Percentiles rank a stretch among this genome's conserved stretches.
Evolutionary conservation across 129 eudicot genomes (phyloP).

Genomic region (sunflower (Helianthus annuus)): DNA sequence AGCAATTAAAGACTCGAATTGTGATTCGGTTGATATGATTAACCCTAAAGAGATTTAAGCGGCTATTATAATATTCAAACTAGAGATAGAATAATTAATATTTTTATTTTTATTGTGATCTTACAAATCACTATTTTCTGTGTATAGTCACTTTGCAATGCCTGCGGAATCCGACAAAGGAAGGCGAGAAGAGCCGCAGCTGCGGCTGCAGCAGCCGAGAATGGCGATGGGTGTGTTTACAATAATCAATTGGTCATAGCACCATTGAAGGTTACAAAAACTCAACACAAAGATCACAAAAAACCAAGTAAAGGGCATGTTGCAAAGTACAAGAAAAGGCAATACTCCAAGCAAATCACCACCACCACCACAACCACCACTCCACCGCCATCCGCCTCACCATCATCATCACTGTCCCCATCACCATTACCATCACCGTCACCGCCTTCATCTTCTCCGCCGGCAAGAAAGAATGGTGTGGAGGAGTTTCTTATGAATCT

Average conservation of each 20-base stretch:
- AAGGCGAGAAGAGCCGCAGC: slow-evolving; percentile 58
- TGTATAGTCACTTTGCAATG: slow-evolving; percentile 60
- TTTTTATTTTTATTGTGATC: background rate
- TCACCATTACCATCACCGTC: background rate
- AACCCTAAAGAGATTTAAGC: background rate
- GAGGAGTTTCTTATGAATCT: slow-evolving; percentile 43
- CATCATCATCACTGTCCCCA: slow-evolving; percentile 2
- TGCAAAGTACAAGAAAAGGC: slow-evolving; percentile 32
- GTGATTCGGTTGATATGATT: background rate
- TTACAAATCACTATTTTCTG: background rate
- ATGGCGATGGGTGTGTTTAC: background rate
- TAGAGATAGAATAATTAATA: background rate
- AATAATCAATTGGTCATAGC: slow-evolving; percentile 14
- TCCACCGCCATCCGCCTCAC: background rate
- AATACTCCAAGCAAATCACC: slow-evolving; percentile 23
- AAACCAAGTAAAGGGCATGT: slow-evolving; percentile 27
- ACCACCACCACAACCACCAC: background rate
- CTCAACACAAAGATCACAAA: slow-evolving; percentile 28
- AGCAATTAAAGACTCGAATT: background rate
- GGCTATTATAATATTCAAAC: background rate
- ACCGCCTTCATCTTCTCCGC: slow-evolving; percentile 1
- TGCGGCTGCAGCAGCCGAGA: slow-evolving; percentile 35
- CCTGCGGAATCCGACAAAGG: slow-evolving; percentile 66
- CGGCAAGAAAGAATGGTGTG: slow-evolving; percentile 27
- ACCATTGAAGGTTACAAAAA: slow-evolving; percentile 17